Evolutionary conservation across 306 rosid genomes (phyloP).

Genomic region (Glycine soja): DNA sequence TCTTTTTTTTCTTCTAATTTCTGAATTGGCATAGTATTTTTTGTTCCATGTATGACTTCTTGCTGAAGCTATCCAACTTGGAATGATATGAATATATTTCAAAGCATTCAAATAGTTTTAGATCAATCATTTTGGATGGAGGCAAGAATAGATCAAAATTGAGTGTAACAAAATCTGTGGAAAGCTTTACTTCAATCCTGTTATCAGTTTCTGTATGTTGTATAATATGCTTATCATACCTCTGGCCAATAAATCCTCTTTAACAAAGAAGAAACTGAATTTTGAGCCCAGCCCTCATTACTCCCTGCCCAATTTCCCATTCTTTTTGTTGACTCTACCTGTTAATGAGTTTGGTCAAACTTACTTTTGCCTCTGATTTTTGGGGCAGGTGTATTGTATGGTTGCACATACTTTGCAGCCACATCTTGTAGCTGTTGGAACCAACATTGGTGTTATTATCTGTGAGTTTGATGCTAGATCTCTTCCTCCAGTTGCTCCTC

Average conservation of each 20-base stretch:
- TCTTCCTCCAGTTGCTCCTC: conserved; percentile 94
- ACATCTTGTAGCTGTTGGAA: conserved; percentile 98
- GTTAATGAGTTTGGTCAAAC: conserved; percentile 40
- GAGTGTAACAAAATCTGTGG: conserved; percentile 10
- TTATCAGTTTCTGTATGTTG: conserved; percentile 16
- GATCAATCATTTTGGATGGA: conserved; percentile 23
- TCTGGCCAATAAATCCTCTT: conserved; percentile 34
- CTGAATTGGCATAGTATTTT: conserved; percentile 21
- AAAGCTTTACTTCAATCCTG: conserved; percentile 41
- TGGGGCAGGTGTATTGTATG: conserved; percentile 94
- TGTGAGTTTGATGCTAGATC: conserved; percentile 97
- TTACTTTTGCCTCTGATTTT: conserved; percentile 39
- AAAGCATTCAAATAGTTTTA: conserved; percentile 34
- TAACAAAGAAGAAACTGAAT: conserved; percentile 16
- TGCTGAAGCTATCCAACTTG: conserved; percentile 35
- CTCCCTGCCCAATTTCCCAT: background rate
- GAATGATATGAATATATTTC: conserved; percentile 39
- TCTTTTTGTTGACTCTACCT: conserved; percentile 40
- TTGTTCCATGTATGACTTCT: conserved; percentile 16
- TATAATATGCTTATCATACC: conserved; percentile 32
- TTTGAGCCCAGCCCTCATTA: background rate
- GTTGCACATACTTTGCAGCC: conserved; percentile 93
- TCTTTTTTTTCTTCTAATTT: background rate
- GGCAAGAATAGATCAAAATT: conserved; percentile 25
- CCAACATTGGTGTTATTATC: conserved; percentile 93